Evolutionary conservation across 805 yeast species (phyloP).

Genomic region (Zygosaccharomyces gambellarensis): DNA sequence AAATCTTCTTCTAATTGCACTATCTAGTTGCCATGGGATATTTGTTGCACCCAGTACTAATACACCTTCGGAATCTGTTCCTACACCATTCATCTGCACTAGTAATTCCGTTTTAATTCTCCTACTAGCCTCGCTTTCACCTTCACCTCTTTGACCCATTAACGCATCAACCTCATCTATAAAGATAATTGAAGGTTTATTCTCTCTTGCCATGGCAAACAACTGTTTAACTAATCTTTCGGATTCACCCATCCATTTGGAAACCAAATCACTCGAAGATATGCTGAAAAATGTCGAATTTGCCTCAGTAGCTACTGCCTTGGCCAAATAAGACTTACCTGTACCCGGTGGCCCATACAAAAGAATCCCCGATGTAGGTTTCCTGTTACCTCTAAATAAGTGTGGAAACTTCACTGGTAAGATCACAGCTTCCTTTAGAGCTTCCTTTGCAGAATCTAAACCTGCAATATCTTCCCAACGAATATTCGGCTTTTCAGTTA

Average conservation of each 20-base stretch:
- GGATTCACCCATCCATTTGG: conserved; percentile 99
- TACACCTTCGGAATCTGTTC: conserved; percentile 89
- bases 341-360: conserved; percentile 96
- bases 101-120: conserved; percentile 92
- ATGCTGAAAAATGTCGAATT: conserved; percentile 95
- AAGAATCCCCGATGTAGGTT: conserved; percentile 86
- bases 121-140: conserved; percentile 93
- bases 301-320: conserved; percentile 98
- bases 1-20: conserved; percentile 94
- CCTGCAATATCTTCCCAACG: conserved; percentile 97
- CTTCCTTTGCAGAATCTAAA: conserved; percentile 89
- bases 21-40: conserved; percentile 98
- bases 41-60: conserved; percentile 95
- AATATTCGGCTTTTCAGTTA: conserved; percentile 88
- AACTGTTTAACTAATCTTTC: conserved; percentile 94
- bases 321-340: conserved; percentile 94
- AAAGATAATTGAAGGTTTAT: conserved; percentile 90
- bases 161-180: conserved; percentile 98
- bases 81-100: conserved; percentile 99
- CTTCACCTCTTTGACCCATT: conserved; percentile 97
- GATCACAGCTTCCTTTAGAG: conserved; percentile 94
- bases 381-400: conserved; percentile 87
- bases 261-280: conserved; percentile 90
- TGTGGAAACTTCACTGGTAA: conserved; percentile 96
- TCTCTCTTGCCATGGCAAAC: conserved; percentile 93